A percentile compares a stretch with the other conserved stretches of the same genome.
Evolutionary conservation across 768 basidiomycete genomes (phyloP).

Genomic region (Porphyrellus cyaneotinctus): DNA sequence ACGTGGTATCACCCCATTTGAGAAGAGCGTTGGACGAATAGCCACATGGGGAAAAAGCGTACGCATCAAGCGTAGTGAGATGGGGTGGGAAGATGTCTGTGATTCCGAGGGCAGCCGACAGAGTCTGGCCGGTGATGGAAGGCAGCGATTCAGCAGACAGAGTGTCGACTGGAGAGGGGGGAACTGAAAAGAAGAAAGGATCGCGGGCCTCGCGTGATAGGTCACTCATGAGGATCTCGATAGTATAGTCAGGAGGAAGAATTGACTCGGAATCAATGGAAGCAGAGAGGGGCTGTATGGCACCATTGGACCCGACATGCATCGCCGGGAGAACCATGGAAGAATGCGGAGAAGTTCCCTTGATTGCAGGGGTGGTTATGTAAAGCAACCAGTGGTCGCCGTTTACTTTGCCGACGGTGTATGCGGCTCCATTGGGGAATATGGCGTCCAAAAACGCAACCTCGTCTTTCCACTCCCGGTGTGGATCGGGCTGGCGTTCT

Average conservation of each 20-base stretch:
- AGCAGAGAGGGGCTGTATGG: constrained; percentile 3
- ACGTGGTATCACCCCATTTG: constrained; percentile 45
- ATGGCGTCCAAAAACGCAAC: constrained; percentile 88
- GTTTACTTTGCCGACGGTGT: constrained; percentile 96
- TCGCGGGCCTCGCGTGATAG: constrained; percentile 70
- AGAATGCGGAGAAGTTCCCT: constrained; percentile 22
- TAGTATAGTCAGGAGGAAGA: constrained; percentile 74
- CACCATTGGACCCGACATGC: constrained; percentile 14
- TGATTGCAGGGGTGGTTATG: constrained; percentile 59
- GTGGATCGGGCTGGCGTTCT: constrained; percentile 89
- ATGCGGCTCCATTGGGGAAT: constrained; percentile 86
- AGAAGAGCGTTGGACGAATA: constrained; percentile 92
- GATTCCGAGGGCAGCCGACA: constrained; percentile 77
- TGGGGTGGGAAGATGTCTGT: constrained; percentile 74
- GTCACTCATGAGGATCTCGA: constrained; percentile 97
- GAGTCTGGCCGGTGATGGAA: constrained; percentile 27
- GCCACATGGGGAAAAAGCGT: constrained; percentile 92
- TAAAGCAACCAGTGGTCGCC: constrained; percentile 99
- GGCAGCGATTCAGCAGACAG: constrained; percentile 38
- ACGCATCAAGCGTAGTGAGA: constrained; percentile 84
- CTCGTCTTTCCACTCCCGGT: constrained; percentile 91
- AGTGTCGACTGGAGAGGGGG: constrained; percentile 46
- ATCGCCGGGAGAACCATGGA: constrained; percentile 13
- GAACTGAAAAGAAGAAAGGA: constrained; percentile 63
- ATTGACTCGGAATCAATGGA: constrained; percentile 12